phyloP scores from a whole-genome alignment of 2,329 filamentous ascomycete genomes.

The Aspergillus versicolor region DNA sequence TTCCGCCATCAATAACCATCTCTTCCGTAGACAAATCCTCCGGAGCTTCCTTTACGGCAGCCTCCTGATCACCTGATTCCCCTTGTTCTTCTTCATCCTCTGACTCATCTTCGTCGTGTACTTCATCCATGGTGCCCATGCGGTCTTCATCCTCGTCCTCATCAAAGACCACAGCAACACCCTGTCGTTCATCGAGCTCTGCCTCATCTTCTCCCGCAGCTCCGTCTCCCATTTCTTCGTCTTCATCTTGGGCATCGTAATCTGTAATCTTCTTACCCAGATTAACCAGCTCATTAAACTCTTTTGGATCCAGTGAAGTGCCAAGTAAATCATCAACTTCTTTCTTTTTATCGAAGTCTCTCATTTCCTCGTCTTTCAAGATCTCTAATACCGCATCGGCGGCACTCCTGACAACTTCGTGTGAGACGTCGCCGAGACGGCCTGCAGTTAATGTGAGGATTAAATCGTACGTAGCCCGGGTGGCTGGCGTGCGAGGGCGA shows the following conservation, averaged over 20 bases:
- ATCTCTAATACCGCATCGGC: slow-evolving; percentile 89
- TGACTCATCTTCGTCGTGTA: slow-evolving; percentile 76
- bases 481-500: slow-evolving; percentile 85
- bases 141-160: slow-evolving; percentile 85
- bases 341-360: slow-evolving; percentile 98
- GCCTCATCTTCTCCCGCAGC: slow-evolving; percentile 64
- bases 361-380: slow-evolving; percentile 91
- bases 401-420: slow-evolving; percentile 88
- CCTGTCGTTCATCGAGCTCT: slow-evolving; percentile 90
- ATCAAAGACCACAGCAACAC: slow-evolving; percentile 96
- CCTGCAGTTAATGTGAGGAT: slow-evolving; percentile 88
- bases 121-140: slow-evolving; percentile 74
- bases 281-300: slow-evolving; percentile 96
- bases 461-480: slow-evolving; percentile 88
- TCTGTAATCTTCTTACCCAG: slow-evolving; percentile 98
- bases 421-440: slow-evolving; percentile 86
- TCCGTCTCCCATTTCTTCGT: slow-evolving; percentile 78
- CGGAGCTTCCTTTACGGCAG: slow-evolving; percentile 40
- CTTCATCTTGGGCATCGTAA: slow-evolving; percentile 94
- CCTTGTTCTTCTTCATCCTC: slow-evolving; percentile 74
- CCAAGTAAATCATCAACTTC: slow-evolving; percentile 93
- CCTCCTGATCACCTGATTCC: slow-evolving; percentile 51
- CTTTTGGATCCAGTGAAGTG: slow-evolving; percentile 75
- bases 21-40: slow-evolving; percentile 58
- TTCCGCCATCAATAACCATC: slow-evolving; percentile 76